Base-by-base conservation (phyloP, 2,329 filamentous ascomycete genomes). In the Cercospora sojina region DNA sequence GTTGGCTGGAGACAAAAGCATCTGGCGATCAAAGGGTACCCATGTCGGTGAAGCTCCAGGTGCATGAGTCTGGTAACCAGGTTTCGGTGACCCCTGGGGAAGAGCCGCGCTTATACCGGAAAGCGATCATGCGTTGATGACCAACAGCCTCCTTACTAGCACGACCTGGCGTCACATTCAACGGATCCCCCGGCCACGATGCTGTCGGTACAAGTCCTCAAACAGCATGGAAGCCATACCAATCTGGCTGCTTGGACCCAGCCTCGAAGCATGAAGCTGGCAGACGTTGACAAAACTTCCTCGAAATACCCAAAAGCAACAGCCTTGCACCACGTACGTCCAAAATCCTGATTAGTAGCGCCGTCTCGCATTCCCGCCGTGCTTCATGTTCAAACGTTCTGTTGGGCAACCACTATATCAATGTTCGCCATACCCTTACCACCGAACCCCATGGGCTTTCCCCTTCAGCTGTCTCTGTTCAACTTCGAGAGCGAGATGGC, bases 401-500 rank as follows among this genome's bases (percentile, higher is more conserved):
- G 32, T 32, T 18, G 23, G 25, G 3, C 6, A 20, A 20, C 10
- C 8, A 20, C 25, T 57, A 63, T 56, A 56, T 57, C 49, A 41
- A 57, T 63, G 32, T 57, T 63, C 35, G 20, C 25, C 35, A 31
- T 56, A 16, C 49, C 31, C 20, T 20, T 63, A 27, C 31, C 60
- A n/a, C 49, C 60, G 8, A 29, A 56, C 23, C 49, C 49, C 32
- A 63, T 56, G 60, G 49, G 60, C 6, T 62, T 56, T 31, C 60
- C 60, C 31, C 49, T 63, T 6, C 32, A 63, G 49, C 25, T 57
- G 7, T 51, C 51, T 13, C 25, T 43, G 16, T 63, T 63, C 32
- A 63, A 63, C 49, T 57, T 63, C 16, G 31, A 64, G 13, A 49
- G 29, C n/a, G n/a, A 51, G 2, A 64, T 64, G 62, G 53, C 53